These are phyloP conservation scores for Ophiostoma populinum DNA, from an alignment of 2,329 filamentous ascomycete genomes.

Conservation along the genomic window DNA sequence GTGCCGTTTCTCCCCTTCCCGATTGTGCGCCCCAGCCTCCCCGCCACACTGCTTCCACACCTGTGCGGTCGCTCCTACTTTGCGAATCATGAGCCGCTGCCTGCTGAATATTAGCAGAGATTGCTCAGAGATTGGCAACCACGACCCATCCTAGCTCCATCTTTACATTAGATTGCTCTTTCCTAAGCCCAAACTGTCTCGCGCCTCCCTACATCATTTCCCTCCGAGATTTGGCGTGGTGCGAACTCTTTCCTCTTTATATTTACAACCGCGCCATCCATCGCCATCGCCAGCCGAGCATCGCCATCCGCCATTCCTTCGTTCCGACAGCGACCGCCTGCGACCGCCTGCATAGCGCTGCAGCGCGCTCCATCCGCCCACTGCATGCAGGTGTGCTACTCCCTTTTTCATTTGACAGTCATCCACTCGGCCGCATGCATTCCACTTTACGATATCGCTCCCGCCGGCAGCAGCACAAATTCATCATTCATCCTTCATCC, in stretches of 20 bases:
- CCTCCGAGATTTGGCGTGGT: not conserved
- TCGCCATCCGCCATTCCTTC: not conserved
- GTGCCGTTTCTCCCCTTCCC: too few relatives aligned
- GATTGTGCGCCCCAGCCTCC: too few relatives aligned
- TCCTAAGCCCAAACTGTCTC: conserved; percentile 2
- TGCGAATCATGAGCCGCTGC: too few relatives aligned
- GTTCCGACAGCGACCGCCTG: not conserved
- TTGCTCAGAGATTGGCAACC: not conserved
- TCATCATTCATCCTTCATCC: too few relatives aligned
- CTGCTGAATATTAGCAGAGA: not conserved
- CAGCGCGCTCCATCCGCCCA: not conserved
- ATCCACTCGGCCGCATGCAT: conserved; percentile 1
- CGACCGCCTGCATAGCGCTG: conserved; percentile 8
- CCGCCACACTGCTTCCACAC: too few relatives aligned
- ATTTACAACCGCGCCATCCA: not conserved
- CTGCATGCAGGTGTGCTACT: conserved; percentile 6
- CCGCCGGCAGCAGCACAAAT: too few relatives aligned
- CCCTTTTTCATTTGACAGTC: conserved; percentile 1
- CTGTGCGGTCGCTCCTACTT: too few relatives aligned
- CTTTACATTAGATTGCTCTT: conserved; percentile 2
- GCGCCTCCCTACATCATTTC: not conserved
- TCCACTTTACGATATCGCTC: too few relatives aligned
- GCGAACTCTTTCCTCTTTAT: not conserved
- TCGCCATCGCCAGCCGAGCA: not conserved
- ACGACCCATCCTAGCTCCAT: conserved; percentile 1